These are phyloP conservation scores for Acacia pycnantha DNA, from an alignment of 331 rosid species.

Conservation along the genomic window DNA sequence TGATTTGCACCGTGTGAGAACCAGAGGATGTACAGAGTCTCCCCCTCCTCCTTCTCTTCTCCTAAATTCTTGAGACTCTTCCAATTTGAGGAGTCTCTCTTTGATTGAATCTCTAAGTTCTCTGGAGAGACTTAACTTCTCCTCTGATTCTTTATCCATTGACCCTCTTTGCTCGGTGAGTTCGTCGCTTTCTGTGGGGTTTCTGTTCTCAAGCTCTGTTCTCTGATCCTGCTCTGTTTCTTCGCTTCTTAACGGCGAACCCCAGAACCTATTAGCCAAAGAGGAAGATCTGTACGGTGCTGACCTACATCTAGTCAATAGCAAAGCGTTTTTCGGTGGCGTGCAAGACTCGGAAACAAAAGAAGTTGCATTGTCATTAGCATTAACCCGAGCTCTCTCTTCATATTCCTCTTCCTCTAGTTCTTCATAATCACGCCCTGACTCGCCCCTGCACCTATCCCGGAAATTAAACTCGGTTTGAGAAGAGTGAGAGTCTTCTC, in stretches of 20 bases:
- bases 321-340: slow-evolving; percentile 67
- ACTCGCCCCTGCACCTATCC: background rate
- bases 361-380: background rate
- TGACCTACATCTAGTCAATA: slow-evolving; percentile 76
- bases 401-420: slow-evolving; percentile 21
- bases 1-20: slow-evolving; percentile 82
- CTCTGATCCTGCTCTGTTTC: slow-evolving; percentile 35
- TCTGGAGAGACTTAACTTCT: slow-evolving; percentile 36
- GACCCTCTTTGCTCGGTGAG: slow-evolving; percentile 37
- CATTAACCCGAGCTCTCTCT: background rate
- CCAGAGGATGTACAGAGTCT: slow-evolving; percentile 40
- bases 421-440: slow-evolving; percentile 33
- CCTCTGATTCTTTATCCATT: slow-evolving; percentile 31
- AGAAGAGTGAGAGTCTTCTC: slow-evolving; percentile 28
- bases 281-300: slow-evolving; percentile 72
- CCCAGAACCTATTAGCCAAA: slow-evolving; percentile 56
- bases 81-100: slow-evolving; percentile 38
- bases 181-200: slow-evolving; percentile 19
- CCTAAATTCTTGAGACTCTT: slow-evolving; percentile 20
- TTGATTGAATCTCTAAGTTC: slow-evolving; percentile 40
- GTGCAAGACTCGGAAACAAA: slow-evolving; percentile 23
- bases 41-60: slow-evolving; percentile 34
- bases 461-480: slow-evolving; percentile 31
- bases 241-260: slow-evolving; percentile 44
- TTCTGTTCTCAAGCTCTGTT: slow-evolving; percentile 27